These are phyloP conservation scores for Astragalus glycyphyllos DNA, from an alignment of 306 rosid species.

Conservation along the genomic window DNA sequence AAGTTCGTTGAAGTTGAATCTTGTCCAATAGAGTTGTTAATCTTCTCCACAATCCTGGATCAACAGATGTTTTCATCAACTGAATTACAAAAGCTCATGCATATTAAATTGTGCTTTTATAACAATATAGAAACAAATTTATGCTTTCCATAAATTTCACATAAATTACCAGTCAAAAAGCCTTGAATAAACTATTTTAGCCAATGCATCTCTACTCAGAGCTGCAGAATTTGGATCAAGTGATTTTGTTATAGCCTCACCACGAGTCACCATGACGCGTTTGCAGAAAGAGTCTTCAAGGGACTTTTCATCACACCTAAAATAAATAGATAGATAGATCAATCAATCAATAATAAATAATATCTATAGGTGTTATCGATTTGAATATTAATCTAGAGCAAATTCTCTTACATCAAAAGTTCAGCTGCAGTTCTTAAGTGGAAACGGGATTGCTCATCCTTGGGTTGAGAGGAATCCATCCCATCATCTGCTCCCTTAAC, in stretches of 20 bases:
- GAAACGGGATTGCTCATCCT: constrained; percentile 73
- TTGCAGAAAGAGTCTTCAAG: constrained; percentile 94
- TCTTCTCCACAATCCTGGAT: constrained; percentile 88
- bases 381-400: constrained; percentile 19
- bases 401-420: constrained; percentile 70
- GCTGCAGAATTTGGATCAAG: constrained; percentile 78
- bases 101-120: not conserved
- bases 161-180: constrained; percentile 85
- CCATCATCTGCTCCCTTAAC: constrained; percentile 66
- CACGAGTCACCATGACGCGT: constrained; percentile 94
- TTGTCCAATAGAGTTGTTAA: constrained; percentile 92
- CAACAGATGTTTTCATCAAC: constrained; percentile 35
- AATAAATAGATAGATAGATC: constrained; percentile 16
- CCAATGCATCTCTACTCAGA: constrained; percentile 87
- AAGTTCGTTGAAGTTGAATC: constrained; percentile 75
- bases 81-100: constrained; percentile 33
- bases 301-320: constrained; percentile 81
- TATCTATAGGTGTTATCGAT: constrained; percentile 26
- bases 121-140: not conserved
- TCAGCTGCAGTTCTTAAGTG: constrained; percentile 86
- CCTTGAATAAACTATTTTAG: constrained; percentile 86
- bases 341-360: not conserved
- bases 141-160: constrained; percentile 33
- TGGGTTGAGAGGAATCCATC: constrained; percentile 84
- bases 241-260: constrained; percentile 82